Evolutionary conservation across 805 yeast genomes (phyloP).

Genomic region (Scheffersomyces stipitis): DNA sequence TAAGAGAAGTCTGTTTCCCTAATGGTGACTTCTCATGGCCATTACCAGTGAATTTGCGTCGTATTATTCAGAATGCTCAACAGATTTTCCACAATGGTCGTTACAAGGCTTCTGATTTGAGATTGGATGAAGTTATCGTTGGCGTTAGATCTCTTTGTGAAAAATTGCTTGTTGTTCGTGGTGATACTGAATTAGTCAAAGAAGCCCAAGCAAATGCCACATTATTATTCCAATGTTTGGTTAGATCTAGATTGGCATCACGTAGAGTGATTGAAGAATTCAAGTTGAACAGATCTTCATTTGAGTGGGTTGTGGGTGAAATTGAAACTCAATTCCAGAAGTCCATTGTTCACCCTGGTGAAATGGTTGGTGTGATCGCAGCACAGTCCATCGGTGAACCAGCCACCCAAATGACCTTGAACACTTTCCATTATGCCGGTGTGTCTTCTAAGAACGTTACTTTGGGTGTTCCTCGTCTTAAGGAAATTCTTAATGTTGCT

Average conservation of each 20-base stretch:
- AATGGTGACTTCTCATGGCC: conserved; percentile 98
- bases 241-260: conserved; percentile 88
- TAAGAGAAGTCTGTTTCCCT: conserved; percentile 79
- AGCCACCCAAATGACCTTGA: conserved; percentile 97
- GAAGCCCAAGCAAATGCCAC: conserved; percentile 96
- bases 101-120: conserved; percentile 84
- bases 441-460: conserved; percentile 95
- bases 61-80: conserved; percentile 95
- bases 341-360: conserved; percentile 93
- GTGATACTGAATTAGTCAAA: conserved; percentile 64
- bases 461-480: conserved; percentile 95
- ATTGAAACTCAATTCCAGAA: conserved; percentile 90
- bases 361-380: conserved; percentile 98
- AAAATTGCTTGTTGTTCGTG: conserved; percentile 77
- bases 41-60: conserved; percentile 93
- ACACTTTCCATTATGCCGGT: conserved; percentile 98
- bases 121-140: conserved; percentile 73
- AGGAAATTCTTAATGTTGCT: conserved; percentile 97
- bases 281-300: conserved; percentile 78
- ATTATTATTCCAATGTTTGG: conserved; percentile 80
- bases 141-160: conserved; percentile 70
- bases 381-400: conserved; percentile 99
- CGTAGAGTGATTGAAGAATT: conserved; percentile 92
- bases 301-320: conserved; percentile 95
- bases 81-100: conserved; percentile 94